A percentile compares a stretch with the other conserved stretches of the same genome.
These are phyloP conservation scores for Penicillium sp. DNA, from an alignment of 2,329 filamentous ascomycete genomes.

Conservation along the genomic window DNA sequence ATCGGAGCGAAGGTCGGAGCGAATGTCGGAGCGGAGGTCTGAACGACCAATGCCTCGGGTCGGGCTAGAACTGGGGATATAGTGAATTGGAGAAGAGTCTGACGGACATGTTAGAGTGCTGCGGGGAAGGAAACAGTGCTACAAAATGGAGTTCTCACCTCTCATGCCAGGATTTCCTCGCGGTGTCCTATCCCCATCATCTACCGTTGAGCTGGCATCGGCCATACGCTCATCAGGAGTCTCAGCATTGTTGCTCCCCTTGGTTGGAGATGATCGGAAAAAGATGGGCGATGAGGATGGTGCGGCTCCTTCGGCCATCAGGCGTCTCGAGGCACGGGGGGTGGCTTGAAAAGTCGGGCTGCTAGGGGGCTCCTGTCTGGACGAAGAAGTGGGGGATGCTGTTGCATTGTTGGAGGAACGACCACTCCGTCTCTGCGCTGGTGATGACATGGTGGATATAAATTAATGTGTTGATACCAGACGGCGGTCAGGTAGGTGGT, in stretches of 20 bases:
- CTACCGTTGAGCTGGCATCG: conserved; percentile 49
- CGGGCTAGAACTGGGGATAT: conserved; percentile 85
- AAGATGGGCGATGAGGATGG: conserved; percentile 77
- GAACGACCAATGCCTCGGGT: conserved; percentile 48
- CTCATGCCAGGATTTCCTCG: conserved; percentile 37
- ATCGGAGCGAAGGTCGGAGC: conserved; percentile 60
- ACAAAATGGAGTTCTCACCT: conserved; percentile 32
- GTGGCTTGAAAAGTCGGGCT: conserved; percentile 42
- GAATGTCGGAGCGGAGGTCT: conserved; percentile 52
- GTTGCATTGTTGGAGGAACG: conserved; percentile 41
- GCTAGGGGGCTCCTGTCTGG: conserved; percentile 34
- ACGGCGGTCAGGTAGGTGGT: conserved; percentile 17
- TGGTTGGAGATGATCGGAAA: conserved; percentile 61
- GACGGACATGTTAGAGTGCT: conserved; percentile 19
- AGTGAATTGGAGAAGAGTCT: conserved; percentile 93
- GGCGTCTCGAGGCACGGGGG: conserved; percentile 45
- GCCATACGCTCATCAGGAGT: conserved; percentile 42
- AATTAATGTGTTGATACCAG: conserved; percentile 15
- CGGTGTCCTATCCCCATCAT: conserved; percentile 45
- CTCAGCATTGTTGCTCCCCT: conserved; percentile 41
- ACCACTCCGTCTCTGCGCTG: conserved; percentile 41
- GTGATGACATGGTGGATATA: conserved; percentile 42
- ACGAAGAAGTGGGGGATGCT: conserved; percentile 36
- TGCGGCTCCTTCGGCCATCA: conserved; percentile 39
- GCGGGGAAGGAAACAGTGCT: not conserved